phyloP scores from a whole-genome alignment of 2,329 filamentous ascomycete genomes.

The Hypoxylon sp. region DNA sequence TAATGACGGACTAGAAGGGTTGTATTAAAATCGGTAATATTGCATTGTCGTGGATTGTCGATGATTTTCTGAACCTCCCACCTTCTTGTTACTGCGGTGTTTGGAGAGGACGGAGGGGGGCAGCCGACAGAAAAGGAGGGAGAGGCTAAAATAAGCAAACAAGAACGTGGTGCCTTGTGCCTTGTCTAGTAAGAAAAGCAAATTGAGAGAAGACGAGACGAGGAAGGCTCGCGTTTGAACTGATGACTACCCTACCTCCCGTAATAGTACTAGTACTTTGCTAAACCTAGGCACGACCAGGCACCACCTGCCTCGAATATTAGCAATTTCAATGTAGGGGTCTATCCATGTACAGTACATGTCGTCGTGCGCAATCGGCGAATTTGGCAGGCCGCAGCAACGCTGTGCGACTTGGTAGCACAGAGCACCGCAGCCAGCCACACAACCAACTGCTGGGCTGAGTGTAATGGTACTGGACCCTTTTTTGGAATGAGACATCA shows the following conservation, averaged over 20 bases:
- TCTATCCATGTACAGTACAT: slow-evolving; percentile 8
- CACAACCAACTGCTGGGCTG: slow-evolving; percentile 3
- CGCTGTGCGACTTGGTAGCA: slow-evolving; percentile 37
- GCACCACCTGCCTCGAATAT: not conserved
- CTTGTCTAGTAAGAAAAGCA: slow-evolving; percentile 28
- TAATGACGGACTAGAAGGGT: slow-evolving; percentile 37
- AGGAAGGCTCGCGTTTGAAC: slow-evolving; percentile 35
- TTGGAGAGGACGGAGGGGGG: slow-evolving; percentile 15
- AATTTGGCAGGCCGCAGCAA: slow-evolving; percentile 36
- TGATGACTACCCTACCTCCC: slow-evolving; percentile 6
- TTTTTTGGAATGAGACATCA: not conserved
- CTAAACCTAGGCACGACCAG: not conserved
- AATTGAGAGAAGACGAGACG: slow-evolving; percentile 35
- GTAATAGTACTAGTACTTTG: slow-evolving; percentile 29
- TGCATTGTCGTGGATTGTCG: slow-evolving; percentile 27
- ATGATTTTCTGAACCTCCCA: slow-evolving; percentile 28
- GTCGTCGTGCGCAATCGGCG: slow-evolving; percentile 32
- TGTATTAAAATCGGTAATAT: slow-evolving; percentile 29
- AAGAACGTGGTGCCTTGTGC: slow-evolving; percentile 7
- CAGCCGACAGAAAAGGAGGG: slow-evolving; percentile 23
- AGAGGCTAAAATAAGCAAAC: slow-evolving; percentile 30
- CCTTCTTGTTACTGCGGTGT: slow-evolving; percentile 27
- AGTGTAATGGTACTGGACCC: slow-evolving; percentile 1
- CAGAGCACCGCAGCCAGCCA: slow-evolving; percentile 34
- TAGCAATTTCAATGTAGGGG: not conserved